Evolutionary conservation across 306 rosid species (phyloP), one percentile per base, ranked within the genome.

Genomic region (Prosopis cineraria): DNA sequence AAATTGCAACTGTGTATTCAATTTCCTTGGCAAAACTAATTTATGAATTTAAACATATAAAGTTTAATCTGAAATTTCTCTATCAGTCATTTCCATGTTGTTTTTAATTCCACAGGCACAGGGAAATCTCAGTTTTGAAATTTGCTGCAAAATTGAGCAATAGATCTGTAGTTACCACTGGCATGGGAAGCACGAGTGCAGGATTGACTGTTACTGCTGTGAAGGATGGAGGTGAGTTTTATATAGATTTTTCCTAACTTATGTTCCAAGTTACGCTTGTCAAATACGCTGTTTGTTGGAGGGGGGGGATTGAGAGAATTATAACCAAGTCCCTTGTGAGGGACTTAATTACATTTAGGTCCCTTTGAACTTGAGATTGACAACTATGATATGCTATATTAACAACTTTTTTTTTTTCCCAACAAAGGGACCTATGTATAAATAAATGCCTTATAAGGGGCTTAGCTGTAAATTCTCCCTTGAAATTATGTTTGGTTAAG

Each of bases 111-210:
- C 6, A 24, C 79, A 94, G 98, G 97, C 79, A 90, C 97, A 36
- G 98, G 98, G 63, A 94, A 94, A 81, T 94, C 98, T 72, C 98
- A 94, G 81, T 94, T 94, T 83, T 94, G 85, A 94, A 94, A 87
- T 94, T 92, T 85, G 87, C 98, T 50, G 97, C 92, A 74, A 94
- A 94, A 77, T 86, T 92, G 86, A 92, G 97, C 89, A 92, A 90
- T 79, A 87, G 98, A 45, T 86, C 98, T 87, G 98, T 94, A 74
- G 92, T 94, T 79, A 92, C 97, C 75, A 94, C 98, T 43, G 98
- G 97, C 70, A 83, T 92, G 84, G 98, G 98, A 84, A 94, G 98
- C 90, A 94, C 97, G 16, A 94, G 98, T 52, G 97, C 97, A 13
- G 98, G 98, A 80, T 81, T 94, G 73, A 94, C 98, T 60, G 98